Evolutionary conservation across 768 basidiomycete species (phyloP), one percentile per base, ranked within the genome.

Genomic region (Tylopilus subfusipes): DNA sequence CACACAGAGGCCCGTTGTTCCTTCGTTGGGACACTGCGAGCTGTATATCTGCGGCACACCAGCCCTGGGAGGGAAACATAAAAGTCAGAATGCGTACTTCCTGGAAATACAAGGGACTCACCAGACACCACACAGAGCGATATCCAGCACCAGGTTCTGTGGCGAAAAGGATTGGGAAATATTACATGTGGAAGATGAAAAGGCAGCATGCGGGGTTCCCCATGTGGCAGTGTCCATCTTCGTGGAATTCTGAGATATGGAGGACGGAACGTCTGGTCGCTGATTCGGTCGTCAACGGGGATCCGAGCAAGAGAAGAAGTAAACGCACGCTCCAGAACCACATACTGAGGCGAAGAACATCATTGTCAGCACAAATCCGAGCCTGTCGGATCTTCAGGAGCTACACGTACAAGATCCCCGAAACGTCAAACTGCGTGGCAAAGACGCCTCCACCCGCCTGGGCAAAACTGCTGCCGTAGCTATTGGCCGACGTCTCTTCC

Each of bases 391-490:
- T 9, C 21, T 16, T 27, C 10, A 22, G 16, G 22, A 5, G 21
- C 33, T n/a, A 34, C 30, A 64, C 78, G 65, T 58, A 78, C 75
- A 67, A 79, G 36, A 82, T 73, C 19, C 81, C 85, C 1, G 76
- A 66, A 7, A 75, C 72, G 47, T 87, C 87, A 56, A 88, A 84
- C 60, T 88, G 86, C 4, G 84, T 77, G 3, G 86, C 86, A 68
- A 75, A 92, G 1, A 85, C 82, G 5, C 84, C 84, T 7, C 84
- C 84, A n/a, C 83, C 82, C 29, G 61, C 62, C 3, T 27, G 9
- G 0, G 63, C 55, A 39, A 72, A 72, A 21, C 58, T 54, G 6
- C 46, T 31, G 3, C 39, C 42, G 50, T 54, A 72, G 34, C 68
- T 72, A 25, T 71, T 71, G 16, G 54, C 64, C 19, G 67, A 68